Base-by-base conservation (phyloP, 1,284 basidiomycete genomes). In the Rhodotorula sp. region DNA sequence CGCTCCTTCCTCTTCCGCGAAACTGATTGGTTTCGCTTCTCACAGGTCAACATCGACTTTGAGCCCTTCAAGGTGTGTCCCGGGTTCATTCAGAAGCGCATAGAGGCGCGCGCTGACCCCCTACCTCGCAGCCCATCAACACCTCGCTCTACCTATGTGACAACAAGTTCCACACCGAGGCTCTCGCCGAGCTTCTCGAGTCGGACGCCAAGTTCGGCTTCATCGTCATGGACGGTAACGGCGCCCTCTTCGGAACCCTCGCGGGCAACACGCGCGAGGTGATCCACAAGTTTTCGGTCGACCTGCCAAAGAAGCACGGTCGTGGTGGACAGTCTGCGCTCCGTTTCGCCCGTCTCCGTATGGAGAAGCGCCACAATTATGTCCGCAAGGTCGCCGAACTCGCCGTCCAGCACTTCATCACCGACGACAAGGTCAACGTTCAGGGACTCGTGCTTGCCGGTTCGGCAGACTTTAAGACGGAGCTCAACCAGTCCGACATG, bases 321-420 rank as follows among this genome's bases (percentile, higher is more conserved):
- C 95, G 96, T 86, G 96, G 96, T 89, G 96, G 96, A 83, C 96
- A 99, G 83, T 99, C 96, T 70, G 96, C 96, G 40, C 86, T 99
- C 64, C 96, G 96, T 91, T 99, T 99, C 88, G 92, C 95, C 52
- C 95, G 96, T 87, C 88, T 99, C 68, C 91, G 96, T 81, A 96
- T 98, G 79, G 96, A 99, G 83, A 97, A 97, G 79, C 88, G 96
- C 67, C 95, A 99, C 88, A 99, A 99, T 83, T 99, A 99, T 80
- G 94, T 99, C 60, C 91, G 96, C 77, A 99, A 99, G 83, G 94
- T 99, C 68, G 94, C 95, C 64, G 95, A 99, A 82, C 84, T 88
- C 66, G 94, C 96, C 4, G 94, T 98, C 15, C 94, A 98, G 82
- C 94, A 98, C 82, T 99, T 93, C 81, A 97, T 99, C 81, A 94